Evolutionary conservation across 2,329 filamentous ascomycete genomes (phyloP), one percentile per base, ranked within the genome.

Genomic region (Huntiella omanensis): DNA sequence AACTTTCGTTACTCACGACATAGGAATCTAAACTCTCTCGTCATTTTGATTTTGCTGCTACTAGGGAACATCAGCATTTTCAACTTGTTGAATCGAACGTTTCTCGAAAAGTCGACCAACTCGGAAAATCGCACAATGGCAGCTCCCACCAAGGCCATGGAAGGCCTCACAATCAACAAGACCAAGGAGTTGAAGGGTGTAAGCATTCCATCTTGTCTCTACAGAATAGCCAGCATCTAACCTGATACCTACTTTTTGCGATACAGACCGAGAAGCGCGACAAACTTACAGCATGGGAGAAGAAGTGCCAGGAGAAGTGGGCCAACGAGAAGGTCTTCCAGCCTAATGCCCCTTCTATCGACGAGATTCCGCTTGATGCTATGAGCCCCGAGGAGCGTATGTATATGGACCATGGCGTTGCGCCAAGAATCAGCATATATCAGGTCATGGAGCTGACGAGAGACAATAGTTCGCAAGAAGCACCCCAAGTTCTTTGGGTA

Each of bases 401-500:
- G 47, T 49, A 11, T 13, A 4, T 28, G 17, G 35, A 13, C 28
- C 7, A 16, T 34, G 28, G 22, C 22, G 8, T 28, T 28, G 22
- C 22, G 22, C 17, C 17, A 11, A 11, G 37, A 16, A 28, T 38
- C 16, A 28, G 12, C 4, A 15, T 33, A 33, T 38, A 28, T 17
- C 33, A 35, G 33, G 37, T 6, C 11, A 40, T 16, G 6, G 16
- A 33, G 19, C 35, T 41, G 42, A 41, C 34, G 13, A 33, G 3
- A 19, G 13, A 34, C n/a, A 34, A 34, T 42, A 49, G 49, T 93
- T 53, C 83, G 82, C 58, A 71, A 79, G 57, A 79, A 86, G 60
- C 67, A 82, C 56, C 88, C 88, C 54, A 96, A 96, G 66, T 94
- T 87, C 70, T 92, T 88, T 59, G 85, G 81, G 46, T 48, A 12